phyloP scores from a whole-genome alignment of 2,329 filamentous ascomycete species.

The Fusarium denticulatum region DNA sequence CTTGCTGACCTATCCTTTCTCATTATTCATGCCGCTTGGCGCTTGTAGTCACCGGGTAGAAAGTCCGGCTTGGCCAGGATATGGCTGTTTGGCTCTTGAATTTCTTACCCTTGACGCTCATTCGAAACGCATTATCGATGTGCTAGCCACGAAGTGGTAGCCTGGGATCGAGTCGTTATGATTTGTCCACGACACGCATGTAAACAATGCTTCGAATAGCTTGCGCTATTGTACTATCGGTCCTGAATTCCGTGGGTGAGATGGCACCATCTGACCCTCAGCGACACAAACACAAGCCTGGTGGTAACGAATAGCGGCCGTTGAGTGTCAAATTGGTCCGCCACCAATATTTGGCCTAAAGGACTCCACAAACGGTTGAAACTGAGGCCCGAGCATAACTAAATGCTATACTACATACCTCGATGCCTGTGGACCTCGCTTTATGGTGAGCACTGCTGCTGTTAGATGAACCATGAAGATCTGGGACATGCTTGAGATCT shows the following conservation, averaged over 20 bases:
- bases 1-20: conserved; percentile 5
- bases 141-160: conserved; percentile 23
- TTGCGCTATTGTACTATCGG: background rate
- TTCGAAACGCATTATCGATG: background rate
- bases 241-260: background rate
- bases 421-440: background rate
- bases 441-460: background rate
- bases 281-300: background rate
- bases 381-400: background rate
- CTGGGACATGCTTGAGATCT: conserved; percentile 9
- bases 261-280: conserved; percentile 3
- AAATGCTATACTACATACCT: background rate
- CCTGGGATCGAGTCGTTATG: conserved; percentile 2
- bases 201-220: background rate
- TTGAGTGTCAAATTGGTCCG: conserved; percentile 18
- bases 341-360: background rate
- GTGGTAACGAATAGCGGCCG: conserved; percentile 23
- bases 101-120: background rate
- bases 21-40: conserved; percentile 14
- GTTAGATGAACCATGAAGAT: background rate
- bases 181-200: conserved; percentile 18
- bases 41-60: conserved; percentile 12
- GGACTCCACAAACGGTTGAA: background rate
- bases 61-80: conserved; percentile 20
- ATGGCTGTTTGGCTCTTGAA: background rate